Evolutionary conservation across 2,329 filamentous ascomycete genomes (phyloP).

Genomic region (Cephalotrichum gorgonifer): DNA sequence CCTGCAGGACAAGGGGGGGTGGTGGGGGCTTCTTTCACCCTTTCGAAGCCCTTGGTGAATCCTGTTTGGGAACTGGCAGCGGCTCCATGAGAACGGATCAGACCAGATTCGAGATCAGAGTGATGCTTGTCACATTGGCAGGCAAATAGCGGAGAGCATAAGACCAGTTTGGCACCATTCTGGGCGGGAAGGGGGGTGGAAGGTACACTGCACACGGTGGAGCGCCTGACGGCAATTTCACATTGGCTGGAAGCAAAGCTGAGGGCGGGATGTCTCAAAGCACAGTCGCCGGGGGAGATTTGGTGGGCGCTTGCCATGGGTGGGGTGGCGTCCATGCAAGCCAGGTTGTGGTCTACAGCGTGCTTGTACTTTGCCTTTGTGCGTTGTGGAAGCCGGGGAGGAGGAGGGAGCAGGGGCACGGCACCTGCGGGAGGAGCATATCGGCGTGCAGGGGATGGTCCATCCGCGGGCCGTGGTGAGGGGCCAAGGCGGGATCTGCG

Average conservation of each 20-base stretch:
- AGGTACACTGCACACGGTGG: not conserved
- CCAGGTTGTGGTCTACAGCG: slow-evolving; percentile 7
- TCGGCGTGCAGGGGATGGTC: slow-evolving; percentile 1
- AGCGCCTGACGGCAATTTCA: slow-evolving; percentile 4
- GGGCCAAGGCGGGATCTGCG: slow-evolving; percentile 4
- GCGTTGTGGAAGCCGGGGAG: not conserved
- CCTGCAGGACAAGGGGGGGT: not conserved
- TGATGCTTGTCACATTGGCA: not conserved
- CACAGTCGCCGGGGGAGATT: slow-evolving; percentile 5
- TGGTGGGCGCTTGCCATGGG: slow-evolving; percentile 3
- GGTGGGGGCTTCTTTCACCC: no score
- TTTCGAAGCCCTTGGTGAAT: no score
- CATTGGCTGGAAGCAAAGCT: slow-evolving; percentile 13
- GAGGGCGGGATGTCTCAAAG: not conserved
- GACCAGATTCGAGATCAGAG: not conserved
- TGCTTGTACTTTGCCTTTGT: not conserved
- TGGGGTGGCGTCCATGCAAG: not conserved
- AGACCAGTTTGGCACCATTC: not conserved
- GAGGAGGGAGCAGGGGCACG: slow-evolving; percentile 12
- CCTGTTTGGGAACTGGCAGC: not conserved
- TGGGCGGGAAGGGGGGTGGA: not conserved
- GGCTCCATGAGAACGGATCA: not conserved
- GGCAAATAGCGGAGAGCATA: not conserved
- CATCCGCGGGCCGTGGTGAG: not conserved
- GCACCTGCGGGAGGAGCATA: slow-evolving; percentile 6